These are phyloP conservation scores for Phytopythium sindhum DNA, from an alignment of 352 stramenopile genomes.

Conservation along the genomic window DNA sequence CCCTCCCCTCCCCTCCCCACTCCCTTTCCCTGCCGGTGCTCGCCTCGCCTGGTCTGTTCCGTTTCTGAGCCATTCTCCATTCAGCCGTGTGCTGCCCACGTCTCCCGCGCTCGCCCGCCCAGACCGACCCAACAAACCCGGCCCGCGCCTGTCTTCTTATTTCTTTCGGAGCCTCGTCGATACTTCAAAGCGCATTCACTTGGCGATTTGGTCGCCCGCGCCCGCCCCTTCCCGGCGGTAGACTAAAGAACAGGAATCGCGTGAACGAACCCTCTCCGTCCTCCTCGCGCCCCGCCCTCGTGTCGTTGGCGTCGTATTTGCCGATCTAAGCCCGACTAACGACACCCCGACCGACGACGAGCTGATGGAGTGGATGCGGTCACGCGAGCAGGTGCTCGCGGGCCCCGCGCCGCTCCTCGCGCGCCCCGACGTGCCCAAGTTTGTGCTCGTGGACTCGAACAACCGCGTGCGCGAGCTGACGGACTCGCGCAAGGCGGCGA, in stretches of 20 bases:
- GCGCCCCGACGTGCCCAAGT: conserved; percentile 36
- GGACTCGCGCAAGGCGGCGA: conserved; percentile 28
- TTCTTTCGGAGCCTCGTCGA: background rate
- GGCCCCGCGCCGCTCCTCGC: conserved; percentile 19
- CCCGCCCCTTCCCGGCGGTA: background rate
- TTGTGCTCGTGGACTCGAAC: conserved; percentile 68
- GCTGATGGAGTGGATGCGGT: conserved; percentile 58
- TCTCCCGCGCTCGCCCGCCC: conserved; percentile 5
- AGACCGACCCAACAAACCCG: background rate
- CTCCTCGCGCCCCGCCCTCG: too few species aligned
- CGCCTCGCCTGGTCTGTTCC: background rate
- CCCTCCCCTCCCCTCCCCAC: background rate
- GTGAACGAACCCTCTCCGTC: conserved; percentile 1
- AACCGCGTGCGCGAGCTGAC: conserved; percentile 73
- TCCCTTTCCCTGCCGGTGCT: conserved; percentile 4
- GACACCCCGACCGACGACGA: background rate
- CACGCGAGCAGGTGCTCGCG: conserved; percentile 35
- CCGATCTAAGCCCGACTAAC: background rate
- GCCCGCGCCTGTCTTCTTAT: conserved; percentile 4
- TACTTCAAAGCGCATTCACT: background rate
- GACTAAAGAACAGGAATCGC: background rate
- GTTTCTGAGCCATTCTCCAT: conserved; percentile 28
- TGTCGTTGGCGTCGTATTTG: background rate
- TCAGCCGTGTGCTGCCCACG: conserved; percentile 14
- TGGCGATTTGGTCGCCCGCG: background rate